Conservation (phyloP, 2,329 filamentous ascomycete species). For the Gaeumannomyces sp. region DNA sequence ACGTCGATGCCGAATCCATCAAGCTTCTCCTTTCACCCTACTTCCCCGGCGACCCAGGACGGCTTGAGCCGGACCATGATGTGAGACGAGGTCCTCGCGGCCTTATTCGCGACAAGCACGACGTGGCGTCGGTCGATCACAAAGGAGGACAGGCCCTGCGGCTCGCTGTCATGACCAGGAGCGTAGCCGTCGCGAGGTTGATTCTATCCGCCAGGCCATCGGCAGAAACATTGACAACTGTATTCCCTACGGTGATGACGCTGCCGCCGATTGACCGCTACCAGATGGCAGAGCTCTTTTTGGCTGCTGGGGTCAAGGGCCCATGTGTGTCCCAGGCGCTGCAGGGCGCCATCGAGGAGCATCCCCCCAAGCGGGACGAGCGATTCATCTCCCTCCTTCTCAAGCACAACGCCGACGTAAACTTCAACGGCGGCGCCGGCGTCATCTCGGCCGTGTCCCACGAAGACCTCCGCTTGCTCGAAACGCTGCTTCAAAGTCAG, state of each 20-base stretch:
- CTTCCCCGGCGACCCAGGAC: slow-evolving; percentile 31
- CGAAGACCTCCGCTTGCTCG: slow-evolving; percentile 39
- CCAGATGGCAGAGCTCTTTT: slow-evolving; percentile 42
- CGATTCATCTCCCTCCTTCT: slow-evolving; percentile 47
- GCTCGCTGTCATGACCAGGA: slow-evolving; percentile 39
- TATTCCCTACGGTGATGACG: slow-evolving; percentile 42
- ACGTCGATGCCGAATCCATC: slow-evolving; percentile 40
- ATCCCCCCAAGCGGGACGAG: slow-evolving; percentile 40
- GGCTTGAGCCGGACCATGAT: slow-evolving; percentile 20
- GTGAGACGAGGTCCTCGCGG: slow-evolving; percentile 23
- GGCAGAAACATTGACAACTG: slow-evolving; percentile 37
- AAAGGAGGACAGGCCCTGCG: slow-evolving; percentile 45
- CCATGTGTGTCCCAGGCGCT: slow-evolving; percentile 42
- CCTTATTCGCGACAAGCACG: slow-evolving; percentile 36
- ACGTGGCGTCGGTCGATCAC: slow-evolving; percentile 46
- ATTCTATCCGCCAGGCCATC: slow-evolving; percentile 43
- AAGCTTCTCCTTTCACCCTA: slow-evolving; percentile 43
- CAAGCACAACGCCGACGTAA: slow-evolving; percentile 45
- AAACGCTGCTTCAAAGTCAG: slow-evolving; percentile 36
- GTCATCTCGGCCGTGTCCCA: slow-evolving; percentile 42
- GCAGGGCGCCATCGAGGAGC: slow-evolving; percentile 45
- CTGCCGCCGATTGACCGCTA: slow-evolving; percentile 38
- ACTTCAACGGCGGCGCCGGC: slow-evolving; percentile 45
- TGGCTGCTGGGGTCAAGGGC: slow-evolving; percentile 38
- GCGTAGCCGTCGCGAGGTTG: slow-evolving; percentile 36